A percentile compares a stretch with the other conserved stretches of the same genome.
Conservation (phyloP, 2,329 filamentous ascomycete genomes). For the Emergomyces orientalis region DNA sequence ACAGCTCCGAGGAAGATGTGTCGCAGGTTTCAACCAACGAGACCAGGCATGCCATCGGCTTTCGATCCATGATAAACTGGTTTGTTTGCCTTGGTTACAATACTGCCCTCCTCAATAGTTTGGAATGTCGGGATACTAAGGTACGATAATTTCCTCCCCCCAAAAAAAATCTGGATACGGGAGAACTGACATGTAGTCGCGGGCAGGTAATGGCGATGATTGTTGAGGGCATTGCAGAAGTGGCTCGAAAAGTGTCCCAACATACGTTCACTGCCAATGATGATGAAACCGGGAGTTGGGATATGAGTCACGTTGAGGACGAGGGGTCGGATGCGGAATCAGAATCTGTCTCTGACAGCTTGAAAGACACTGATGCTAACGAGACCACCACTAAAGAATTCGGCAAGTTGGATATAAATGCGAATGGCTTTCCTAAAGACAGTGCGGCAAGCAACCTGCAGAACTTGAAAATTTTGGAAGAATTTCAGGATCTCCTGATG, state of each 20-base stretch:
- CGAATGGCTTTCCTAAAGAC: background rate
- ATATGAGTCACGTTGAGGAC: background rate
- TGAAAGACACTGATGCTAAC: conserved; percentile 1
- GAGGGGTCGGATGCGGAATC: background rate
- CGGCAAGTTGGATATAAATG: background rate
- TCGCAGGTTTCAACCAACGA: background rate
- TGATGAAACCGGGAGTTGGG: background rate
- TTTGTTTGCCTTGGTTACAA: conserved; percentile 51
- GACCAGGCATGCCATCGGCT: conserved; percentile 11
- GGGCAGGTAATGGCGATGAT: conserved; percentile 42
- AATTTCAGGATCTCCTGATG: background rate
- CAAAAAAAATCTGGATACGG: conserved; percentile 10
- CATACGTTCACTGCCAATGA: background rate
- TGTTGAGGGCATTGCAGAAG: conserved; percentile 25
- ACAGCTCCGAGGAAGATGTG: conserved; percentile 13
- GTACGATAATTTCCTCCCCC: conserved; percentile 26
- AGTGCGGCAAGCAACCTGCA: background rate
- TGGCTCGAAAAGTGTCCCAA: background rate
- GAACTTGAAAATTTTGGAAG: conserved; percentile 4
- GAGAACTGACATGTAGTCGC: background rate
- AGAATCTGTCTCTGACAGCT: background rate
- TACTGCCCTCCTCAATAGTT: conserved; percentile 53
- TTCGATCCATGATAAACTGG: conserved; percentile 45
- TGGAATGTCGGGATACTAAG: conserved; percentile 57
- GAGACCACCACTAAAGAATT: background rate